phyloP scores from a whole-genome alignment of 2,329 filamentous ascomycete species.

The Aureobasidium musti region DNA sequence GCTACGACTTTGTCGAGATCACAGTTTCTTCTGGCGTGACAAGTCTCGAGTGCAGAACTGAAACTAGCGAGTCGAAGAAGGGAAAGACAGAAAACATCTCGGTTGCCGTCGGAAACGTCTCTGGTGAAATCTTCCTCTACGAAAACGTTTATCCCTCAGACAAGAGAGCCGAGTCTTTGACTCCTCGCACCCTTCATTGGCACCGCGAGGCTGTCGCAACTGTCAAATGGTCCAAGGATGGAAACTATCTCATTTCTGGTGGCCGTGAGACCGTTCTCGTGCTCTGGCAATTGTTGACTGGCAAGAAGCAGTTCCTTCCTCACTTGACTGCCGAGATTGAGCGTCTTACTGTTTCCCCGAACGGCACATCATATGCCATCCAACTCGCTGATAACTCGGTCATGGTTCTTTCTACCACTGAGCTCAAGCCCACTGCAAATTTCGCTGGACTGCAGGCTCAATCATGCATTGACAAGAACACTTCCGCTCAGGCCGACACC shows the following conservation, averaged over 20 bases:
- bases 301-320: constrained; percentile 79
- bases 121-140: constrained; percentile 80
- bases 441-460: constrained; percentile 75
- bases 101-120: constrained; percentile 72
- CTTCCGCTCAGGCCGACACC: constrained; percentile 44
- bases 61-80: constrained; percentile 39
- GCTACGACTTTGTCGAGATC: constrained; percentile 56
- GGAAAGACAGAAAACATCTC: constrained; percentile 59
- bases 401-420: constrained; percentile 86
- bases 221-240: constrained; percentile 90
- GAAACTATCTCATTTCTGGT: constrained; percentile 95
- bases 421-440: constrained; percentile 80
- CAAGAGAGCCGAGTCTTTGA: constrained; percentile 35
- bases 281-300: constrained; percentile 90
- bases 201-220: constrained; percentile 80
- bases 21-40: constrained; percentile 64
- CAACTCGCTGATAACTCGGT: constrained; percentile 89
- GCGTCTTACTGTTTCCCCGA: constrained; percentile 77
- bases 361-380: constrained; percentile 77
- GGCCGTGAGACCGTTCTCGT: constrained; percentile 87
- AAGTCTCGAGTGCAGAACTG: constrained; percentile 62
- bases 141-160: constrained; percentile 45
- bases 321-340: constrained; percentile 85
- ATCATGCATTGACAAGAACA: constrained; percentile 28
- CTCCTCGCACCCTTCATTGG: constrained; percentile 79